Percentiles rank a stretch among this genome's conserved stretches.
Evolutionary conservation across 148 eudicot species (phyloP).

Genomic region (Agrostemma githago): DNA sequence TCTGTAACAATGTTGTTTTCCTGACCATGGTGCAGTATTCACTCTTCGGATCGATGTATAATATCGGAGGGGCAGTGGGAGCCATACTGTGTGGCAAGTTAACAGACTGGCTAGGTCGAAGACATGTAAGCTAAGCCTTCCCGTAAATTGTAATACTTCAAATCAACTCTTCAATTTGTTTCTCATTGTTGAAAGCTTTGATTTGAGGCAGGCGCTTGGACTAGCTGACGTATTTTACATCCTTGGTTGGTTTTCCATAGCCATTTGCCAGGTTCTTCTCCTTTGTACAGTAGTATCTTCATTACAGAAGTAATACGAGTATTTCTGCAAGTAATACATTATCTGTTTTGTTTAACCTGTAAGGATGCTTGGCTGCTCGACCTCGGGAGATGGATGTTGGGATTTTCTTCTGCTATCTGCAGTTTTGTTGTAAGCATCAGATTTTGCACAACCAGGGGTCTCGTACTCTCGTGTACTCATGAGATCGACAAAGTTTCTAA

Average conservation of each 20-base stretch:
- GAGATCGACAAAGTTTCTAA: no score
- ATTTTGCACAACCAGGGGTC: neutral
- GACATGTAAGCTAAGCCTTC: conserved; percentile 23
- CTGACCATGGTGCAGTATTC: conserved; percentile 41
- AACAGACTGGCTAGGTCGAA: conserved; percentile 36
- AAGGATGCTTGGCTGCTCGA: conserved; percentile 34
- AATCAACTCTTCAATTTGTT: neutral
- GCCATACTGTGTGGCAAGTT: conserved; percentile 31
- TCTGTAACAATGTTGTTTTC: neutral
- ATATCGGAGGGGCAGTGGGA: conserved; percentile 29
- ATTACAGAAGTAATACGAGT: neutral
- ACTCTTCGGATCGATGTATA: conserved; percentile 30
- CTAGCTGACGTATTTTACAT: conserved; percentile 22
- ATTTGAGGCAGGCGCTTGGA: conserved; percentile 25
- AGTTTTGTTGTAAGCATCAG: conserved; percentile 28
- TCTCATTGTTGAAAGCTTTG: conserved; percentile 2
- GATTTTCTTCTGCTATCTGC: conserved; percentile 18
- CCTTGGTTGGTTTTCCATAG: conserved; percentile 18
- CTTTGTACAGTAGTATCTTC: neutral
- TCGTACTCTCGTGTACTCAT: no score
- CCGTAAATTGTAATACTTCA: neutral
- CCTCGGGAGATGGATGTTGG: conserved; percentile 34
- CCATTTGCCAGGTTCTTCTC: conserved; percentile 25
- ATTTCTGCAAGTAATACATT: no score
- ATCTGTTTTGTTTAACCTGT: conserved; percentile 3